These are phyloP conservation scores for Murraya koenigii DNA, from an alignment of 345 rosid species.

Conservation along the genomic window DNA sequence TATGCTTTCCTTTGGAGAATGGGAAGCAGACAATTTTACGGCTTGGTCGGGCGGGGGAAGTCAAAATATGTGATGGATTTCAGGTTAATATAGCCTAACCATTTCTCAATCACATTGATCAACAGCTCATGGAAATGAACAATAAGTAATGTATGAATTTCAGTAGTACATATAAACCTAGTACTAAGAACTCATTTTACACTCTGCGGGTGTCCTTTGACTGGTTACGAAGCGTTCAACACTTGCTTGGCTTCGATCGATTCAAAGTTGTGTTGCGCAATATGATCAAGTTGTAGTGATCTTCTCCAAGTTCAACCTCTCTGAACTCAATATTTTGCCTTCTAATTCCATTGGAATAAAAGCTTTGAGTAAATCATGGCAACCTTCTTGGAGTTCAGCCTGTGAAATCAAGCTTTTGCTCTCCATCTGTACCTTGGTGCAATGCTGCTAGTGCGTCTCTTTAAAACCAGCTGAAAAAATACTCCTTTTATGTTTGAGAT, in stretches of 20 bases:
- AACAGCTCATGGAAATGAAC: neutral
- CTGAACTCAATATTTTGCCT: constrained; percentile 28
- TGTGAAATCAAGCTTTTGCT: neutral
- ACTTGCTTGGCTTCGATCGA: constrained; percentile 89
- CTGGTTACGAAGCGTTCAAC: constrained; percentile 84
- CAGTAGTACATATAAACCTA: no score
- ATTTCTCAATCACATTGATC: neutral
- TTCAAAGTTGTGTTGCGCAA: constrained; percentile 80
- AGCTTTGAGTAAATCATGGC: neutral
- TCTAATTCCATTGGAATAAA: neutral
- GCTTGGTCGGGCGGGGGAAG: constrained; percentile 77
- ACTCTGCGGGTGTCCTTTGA: constrained; percentile 68
- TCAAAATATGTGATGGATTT: constrained; percentile 74
- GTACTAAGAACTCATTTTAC: neutral
- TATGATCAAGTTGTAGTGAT: constrained; percentile 31
- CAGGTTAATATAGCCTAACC: constrained; percentile 43
- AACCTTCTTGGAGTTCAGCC: neutral
- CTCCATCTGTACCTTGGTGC: neutral
- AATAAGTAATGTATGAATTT: neutral
- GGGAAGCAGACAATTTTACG: constrained; percentile 77
- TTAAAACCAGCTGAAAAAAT: neutral
- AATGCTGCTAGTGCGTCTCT: no score
- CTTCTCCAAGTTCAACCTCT: constrained; percentile 49
- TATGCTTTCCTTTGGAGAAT: constrained; percentile 37
- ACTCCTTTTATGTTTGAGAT: neutral